phyloP scores from a whole-genome alignment of 2,329 filamentous ascomycete species.

The Aureobasidium melanogenum region DNA sequence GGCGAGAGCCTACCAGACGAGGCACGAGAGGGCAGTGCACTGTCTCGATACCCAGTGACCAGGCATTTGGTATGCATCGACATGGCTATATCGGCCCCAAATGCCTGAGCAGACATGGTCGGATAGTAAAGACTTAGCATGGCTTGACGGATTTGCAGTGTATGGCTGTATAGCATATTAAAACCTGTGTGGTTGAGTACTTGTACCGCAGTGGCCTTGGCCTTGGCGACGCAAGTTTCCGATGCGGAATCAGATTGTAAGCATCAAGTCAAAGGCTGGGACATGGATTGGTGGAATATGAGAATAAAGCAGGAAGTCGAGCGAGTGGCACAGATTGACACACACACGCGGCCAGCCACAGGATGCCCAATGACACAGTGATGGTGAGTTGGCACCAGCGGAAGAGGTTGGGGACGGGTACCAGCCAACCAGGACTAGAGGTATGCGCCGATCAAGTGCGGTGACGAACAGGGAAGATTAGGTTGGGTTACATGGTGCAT shows the following conservation, averaged over 20 bases:
- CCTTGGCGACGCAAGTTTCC: not conserved
- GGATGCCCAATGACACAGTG: not conserved
- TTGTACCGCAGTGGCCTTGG: no score
- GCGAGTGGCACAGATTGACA: not conserved
- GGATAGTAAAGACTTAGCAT: not conserved
- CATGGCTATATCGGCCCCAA: no score
- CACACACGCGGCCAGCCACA: slow-evolving; percentile 3
- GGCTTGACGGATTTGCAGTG: not conserved
- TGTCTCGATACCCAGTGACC: not conserved
- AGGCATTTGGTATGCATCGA: not conserved
- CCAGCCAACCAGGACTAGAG: not conserved
- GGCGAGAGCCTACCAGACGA: no score
- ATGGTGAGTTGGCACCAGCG: slow-evolving; percentile 5
- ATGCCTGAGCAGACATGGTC: not conserved
- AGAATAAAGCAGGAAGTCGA: not conserved
- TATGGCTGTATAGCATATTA: not conserved
- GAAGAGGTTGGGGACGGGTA: not conserved
- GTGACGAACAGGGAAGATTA: slow-evolving; percentile 5
- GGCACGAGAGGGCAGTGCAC: no score
- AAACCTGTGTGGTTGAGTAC: not conserved
- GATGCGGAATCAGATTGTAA: not conserved
- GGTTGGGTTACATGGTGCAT: slow-evolving; percentile 8
- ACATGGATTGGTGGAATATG: not conserved
- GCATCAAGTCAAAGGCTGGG: not conserved
- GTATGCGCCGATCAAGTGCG: slow-evolving; percentile 4